These are phyloP conservation scores for Aspergillus tamarii DNA, from an alignment of 2,329 filamentous ascomycete species.

Conservation along the genomic window DNA sequence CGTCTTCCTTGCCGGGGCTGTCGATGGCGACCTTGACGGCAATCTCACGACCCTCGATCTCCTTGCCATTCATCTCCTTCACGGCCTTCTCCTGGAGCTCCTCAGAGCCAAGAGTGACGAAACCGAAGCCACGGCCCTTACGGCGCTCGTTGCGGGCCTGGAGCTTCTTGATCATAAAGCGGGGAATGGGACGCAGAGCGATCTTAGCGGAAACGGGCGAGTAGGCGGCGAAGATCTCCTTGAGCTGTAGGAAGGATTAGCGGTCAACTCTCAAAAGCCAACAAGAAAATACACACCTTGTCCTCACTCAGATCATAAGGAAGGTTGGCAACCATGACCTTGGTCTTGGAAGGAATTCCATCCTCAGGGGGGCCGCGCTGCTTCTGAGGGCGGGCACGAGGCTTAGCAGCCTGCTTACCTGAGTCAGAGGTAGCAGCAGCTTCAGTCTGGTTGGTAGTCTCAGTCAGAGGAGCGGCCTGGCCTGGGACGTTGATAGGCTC, in stretches of 20 bases:
- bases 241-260: conserved; percentile 66
- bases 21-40: conserved; percentile 99
- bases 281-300: conserved; percentile 65
- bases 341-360: conserved; percentile 97
- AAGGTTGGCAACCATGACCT: conserved; percentile 99
- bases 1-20: conserved; percentile 98
- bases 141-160: conserved; percentile 96
- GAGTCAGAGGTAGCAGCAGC: conserved; percentile 45
- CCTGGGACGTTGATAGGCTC: conserved; percentile 26
- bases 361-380: conserved; percentile 96
- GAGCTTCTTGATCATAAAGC: conserved; percentile 99
- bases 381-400: conserved; percentile 62
- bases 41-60: conserved; percentile 97
- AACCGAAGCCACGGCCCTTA: conserved; percentile 98
- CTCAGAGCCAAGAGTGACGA: conserved; percentile 93
- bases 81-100: conserved; percentile 98
- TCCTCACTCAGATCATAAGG: conserved; percentile 98
- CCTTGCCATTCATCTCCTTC: conserved; percentile 97
- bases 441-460: conserved; percentile 26
- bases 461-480: conserved; percentile 24
- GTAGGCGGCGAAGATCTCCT: conserved; percentile 94
- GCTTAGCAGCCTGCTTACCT: conserved; percentile 43
- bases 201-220: conserved; percentile 96
- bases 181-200: conserved; percentile 94
- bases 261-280: conserved; percentile 10